Conservation (phyloP, 2,329 filamentous ascomycete species). For the Cercospora zeae-maydis region DNA sequence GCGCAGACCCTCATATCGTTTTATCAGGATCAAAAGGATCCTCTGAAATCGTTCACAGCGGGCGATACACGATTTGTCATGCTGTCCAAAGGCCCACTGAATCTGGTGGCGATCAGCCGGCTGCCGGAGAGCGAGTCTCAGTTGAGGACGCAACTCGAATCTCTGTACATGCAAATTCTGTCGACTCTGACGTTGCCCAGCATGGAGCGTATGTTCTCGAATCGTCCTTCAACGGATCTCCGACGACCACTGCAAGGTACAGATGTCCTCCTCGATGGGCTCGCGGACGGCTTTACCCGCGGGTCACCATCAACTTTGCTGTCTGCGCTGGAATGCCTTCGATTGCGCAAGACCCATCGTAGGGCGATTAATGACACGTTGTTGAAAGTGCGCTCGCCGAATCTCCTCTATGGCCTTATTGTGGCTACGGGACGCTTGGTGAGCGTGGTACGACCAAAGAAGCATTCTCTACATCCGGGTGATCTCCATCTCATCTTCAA, state of each 20-base stretch:
- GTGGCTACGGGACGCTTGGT: constrained; percentile 90
- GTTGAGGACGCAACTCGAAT: constrained; percentile 81
- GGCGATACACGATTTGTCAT: constrained; percentile 82
- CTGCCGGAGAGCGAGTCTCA: constrained; percentile 90
- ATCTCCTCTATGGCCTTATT: constrained; percentile 85
- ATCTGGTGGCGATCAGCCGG: constrained; percentile 88
- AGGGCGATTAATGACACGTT: constrained; percentile 82
- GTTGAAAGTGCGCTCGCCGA: constrained; percentile 70
- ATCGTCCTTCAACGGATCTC: constrained; percentile 90
- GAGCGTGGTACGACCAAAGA: constrained; percentile 88
- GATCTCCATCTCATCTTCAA: constrained; percentile 97
- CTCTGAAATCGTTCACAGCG: constrained; percentile 79
- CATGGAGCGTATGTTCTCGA: constrained; percentile 79
- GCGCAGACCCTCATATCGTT: constrained; percentile 98
- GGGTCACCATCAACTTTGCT: constrained; percentile 86
- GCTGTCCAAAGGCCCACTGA: constrained; percentile 77
- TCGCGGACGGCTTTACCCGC: constrained; percentile 90
- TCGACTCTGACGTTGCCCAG: constrained; percentile 89
- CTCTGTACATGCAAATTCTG: constrained; percentile 95
- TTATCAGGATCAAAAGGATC: constrained; percentile 76
- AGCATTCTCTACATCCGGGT: constrained; percentile 91
- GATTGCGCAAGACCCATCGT: constrained; percentile 81
- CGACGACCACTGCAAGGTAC: constrained; percentile 87
- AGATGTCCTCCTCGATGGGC: constrained; percentile 81
- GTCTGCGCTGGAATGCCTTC: constrained; percentile 89